Percentiles rank a stretch among this genome's conserved stretches.
phyloP scores from a whole-genome alignment of 768 basidiomycete species.

The Cystofilobasidium ferigula region DNA sequence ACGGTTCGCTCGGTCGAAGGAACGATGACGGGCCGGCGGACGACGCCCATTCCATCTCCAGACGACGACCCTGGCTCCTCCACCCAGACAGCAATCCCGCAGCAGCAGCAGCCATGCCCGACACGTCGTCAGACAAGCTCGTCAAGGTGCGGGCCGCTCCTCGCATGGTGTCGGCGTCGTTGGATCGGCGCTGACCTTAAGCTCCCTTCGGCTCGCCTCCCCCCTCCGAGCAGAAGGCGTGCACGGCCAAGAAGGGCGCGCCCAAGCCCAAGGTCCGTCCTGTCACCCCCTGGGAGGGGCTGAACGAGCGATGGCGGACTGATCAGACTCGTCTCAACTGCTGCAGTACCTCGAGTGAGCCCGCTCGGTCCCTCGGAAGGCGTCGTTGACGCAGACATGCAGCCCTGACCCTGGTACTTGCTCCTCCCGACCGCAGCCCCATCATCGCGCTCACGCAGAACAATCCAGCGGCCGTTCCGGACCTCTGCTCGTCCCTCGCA shows the following conservation, averaged over 20 bases:
- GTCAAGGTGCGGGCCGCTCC: constrained; percentile 21
- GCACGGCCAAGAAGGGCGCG: constrained; percentile 90
- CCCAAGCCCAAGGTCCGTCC: constrained; percentile 83
- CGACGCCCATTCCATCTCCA: neutral
- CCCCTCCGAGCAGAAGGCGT: constrained; percentile 53
- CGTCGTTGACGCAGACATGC: neutral
- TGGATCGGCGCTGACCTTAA: neutral
- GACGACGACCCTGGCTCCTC: neutral
- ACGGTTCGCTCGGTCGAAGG: too few species aligned
- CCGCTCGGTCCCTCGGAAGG: neutral
- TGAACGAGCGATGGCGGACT: too few species aligned
- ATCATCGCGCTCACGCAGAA: constrained; percentile 90
- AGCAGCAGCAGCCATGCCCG: constrained; percentile 10
- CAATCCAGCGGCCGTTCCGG: constrained; percentile 47
- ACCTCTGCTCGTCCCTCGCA: constrained; percentile 79
- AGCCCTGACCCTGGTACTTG: too few species aligned
- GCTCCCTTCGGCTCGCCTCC: neutral
- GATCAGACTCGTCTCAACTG: constrained; percentile 2
- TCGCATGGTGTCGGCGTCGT: neutral
- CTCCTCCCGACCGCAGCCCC: constrained; percentile 40
- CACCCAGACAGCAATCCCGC: neutral
- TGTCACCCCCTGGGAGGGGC: too few species aligned
- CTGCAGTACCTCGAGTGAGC: constrained; percentile 68
- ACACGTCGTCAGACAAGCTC: constrained; percentile 26
- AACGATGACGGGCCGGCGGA: too few species aligned